Conservation (phyloP, 177 flowering plant genomes). For the Vitis hybrid region DNA sequence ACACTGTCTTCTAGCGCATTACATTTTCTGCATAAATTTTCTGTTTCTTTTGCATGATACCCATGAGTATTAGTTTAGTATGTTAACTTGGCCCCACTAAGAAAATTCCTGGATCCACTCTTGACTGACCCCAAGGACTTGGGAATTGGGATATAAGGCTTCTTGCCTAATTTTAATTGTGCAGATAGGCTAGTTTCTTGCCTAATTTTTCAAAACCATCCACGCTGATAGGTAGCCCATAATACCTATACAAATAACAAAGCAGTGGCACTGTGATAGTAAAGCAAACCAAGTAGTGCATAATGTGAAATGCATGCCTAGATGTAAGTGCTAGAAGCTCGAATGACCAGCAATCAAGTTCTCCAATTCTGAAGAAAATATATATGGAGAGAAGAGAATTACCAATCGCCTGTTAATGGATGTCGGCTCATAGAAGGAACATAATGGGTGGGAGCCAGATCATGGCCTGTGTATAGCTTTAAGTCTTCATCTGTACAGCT, state of each 20-base stretch:
- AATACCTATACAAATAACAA: not conserved
- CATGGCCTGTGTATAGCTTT: slow-evolving; percentile 70
- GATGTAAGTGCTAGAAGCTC: not conserved
- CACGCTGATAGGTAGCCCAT: not conserved
- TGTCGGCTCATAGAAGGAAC: slow-evolving; percentile 98
- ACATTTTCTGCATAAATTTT: no score
- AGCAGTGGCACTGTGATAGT: not conserved
- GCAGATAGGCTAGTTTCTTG: no score
- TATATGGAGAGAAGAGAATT: slow-evolving; percentile 17
- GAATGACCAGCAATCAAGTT: not conserved
- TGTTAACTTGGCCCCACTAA: no score
- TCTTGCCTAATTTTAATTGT: no score
- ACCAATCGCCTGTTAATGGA: slow-evolving; percentile 97
- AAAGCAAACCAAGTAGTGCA: no score
- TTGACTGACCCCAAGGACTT: no score
- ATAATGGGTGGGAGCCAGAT: slow-evolving; percentile 96
- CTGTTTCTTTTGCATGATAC: no score
- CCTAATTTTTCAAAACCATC: not conserved
- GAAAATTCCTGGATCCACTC: no score
- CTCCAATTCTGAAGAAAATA: not conserved
- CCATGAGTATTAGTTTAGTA: no score
- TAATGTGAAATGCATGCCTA: not conserved
- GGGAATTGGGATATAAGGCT: no score
- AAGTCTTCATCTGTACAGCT: slow-evolving; percentile 93
- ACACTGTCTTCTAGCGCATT: no score